A percentile compares a stretch with the other conserved stretches of the same genome.
These are phyloP conservation scores for Penicillium chermesinum DNA, from an alignment of 495 filamentous ascomycete species.

Conservation along the genomic window DNA sequence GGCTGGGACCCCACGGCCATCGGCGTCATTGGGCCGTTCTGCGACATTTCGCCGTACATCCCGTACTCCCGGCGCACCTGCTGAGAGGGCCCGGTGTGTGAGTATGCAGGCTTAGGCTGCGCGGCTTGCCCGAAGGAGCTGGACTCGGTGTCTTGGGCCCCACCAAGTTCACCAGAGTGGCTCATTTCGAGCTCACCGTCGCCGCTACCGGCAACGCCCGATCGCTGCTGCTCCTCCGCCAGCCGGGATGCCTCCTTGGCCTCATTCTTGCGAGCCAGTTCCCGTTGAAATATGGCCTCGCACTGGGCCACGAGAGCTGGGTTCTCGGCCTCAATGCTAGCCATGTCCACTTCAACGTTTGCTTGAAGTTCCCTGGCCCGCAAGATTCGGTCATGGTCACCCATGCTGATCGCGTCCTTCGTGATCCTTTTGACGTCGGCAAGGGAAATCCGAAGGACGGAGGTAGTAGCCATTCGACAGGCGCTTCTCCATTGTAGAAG, in stretches of 20 bases:
- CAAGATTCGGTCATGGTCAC: slow-evolving; percentile 70
- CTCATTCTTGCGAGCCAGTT: slow-evolving; percentile 63
- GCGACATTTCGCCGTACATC: slow-evolving; percentile 49
- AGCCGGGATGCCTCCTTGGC: slow-evolving; percentile 57
- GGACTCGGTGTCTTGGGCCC: slow-evolving; percentile 36
- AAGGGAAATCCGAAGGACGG: slow-evolving; percentile 77
- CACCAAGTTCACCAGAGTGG: slow-evolving; percentile 41
- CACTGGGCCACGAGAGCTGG: slow-evolving; percentile 63
- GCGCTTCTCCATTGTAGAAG: slow-evolving; percentile 88
- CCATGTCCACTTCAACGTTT: slow-evolving; percentile 89
- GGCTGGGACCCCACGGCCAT: slow-evolving; percentile 73
- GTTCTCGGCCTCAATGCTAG: slow-evolving; percentile 56
- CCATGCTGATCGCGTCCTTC: slow-evolving; percentile 71
- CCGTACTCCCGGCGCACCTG: slow-evolving; percentile 48
- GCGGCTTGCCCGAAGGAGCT: slow-evolving; percentile 52
- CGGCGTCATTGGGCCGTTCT: slow-evolving; percentile 67
- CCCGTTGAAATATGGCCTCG: slow-evolving; percentile 68
- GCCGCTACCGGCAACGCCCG: slow-evolving; percentile 41
- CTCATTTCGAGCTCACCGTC: slow-evolving; percentile 55
- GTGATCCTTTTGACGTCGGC: slow-evolving; percentile 76
- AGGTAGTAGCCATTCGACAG: slow-evolving; percentile 94
- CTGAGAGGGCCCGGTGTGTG: slow-evolving; percentile 48
- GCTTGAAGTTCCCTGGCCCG: slow-evolving; percentile 85
- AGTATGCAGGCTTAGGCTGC: slow-evolving; percentile 44
- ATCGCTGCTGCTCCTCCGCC: slow-evolving; percentile 44